Evolutionary conservation across 2,329 filamentous ascomycete species (phyloP), one percentile per base, ranked within the genome.

Genomic region (Chalaropsis thielavioides): DNA sequence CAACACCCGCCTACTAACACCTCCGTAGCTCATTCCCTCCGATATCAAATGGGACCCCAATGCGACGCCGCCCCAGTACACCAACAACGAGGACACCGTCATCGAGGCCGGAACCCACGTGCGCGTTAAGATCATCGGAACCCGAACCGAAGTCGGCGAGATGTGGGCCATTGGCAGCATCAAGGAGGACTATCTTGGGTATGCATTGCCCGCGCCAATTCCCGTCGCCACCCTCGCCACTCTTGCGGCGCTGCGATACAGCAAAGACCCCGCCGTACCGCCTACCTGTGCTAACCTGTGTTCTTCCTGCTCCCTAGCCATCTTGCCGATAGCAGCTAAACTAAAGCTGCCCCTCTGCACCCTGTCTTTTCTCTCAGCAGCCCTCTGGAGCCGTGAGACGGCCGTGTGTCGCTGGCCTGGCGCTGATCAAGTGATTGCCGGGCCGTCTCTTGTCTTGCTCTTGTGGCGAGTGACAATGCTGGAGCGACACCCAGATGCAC

Each of bases 141-240:
- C 92, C 62, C 85, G 95, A 75, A 92, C 89, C 69, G 94, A 97
- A 74, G 90, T 97, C 62, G 90, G 90, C 68, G 88, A 90, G 74
- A 95, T 99, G 83, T 96, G 89, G 81, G 94, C 92, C 44, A 95
- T 99, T 74, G 94, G 92, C 67, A 97, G 90, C 70, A 96, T 99
- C 78, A 96, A 95, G 77, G 92, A 87, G 73, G 85, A 88, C 72
- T 88, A 86, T 72, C 79, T 88, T 49, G 85, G 85, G 85, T 87
- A 66, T 54, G 64, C n/a, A 19, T 15, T 54, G 31, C 41, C 24
- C 35, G 38, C 6, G 1, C 11, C 22, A 15, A 17, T 15, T 19
- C 17, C 38, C 7, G 24, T 8, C n/a, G 27, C 13, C 11, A 11
- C 31, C 15, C 27, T 44, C 15, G 11, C 7, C 10, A 5, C 22